Percentiles rank a stretch among this genome's conserved stretches.
These are phyloP conservation scores for Chaetomium cochliodes DNA, from an alignment of 495 filamentous ascomycete species.

Conservation along the genomic window DNA sequence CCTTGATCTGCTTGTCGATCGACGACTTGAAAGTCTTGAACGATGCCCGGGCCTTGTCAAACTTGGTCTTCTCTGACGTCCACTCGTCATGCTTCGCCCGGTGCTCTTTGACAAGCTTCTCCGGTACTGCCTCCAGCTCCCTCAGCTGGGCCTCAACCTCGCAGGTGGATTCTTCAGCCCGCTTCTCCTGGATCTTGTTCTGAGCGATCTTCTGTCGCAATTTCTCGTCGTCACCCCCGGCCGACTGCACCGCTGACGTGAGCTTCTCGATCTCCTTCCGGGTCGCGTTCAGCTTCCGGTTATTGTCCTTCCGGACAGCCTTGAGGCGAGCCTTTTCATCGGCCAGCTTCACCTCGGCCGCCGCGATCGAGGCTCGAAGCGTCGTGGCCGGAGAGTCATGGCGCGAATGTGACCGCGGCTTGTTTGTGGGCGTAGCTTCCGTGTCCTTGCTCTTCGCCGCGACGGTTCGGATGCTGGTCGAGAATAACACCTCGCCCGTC, in stretches of 20 bases:
- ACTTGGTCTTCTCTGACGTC: constrained; percentile 61
- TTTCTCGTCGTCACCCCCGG: constrained; percentile 78
- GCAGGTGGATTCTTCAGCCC: constrained; percentile 69
- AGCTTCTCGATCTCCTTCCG: constrained; percentile 80
- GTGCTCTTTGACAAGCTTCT: constrained; percentile 62
- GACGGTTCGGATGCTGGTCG: constrained; percentile 76
- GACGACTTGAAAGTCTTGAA: constrained; percentile 61
- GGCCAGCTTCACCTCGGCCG: constrained; percentile 72
- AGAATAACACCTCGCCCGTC: constrained; percentile 71
- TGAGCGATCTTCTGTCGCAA: constrained; percentile 75
- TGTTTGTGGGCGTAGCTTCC: constrained; percentile 42
- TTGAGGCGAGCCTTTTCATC: constrained; percentile 76
- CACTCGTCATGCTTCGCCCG: constrained; percentile 59
- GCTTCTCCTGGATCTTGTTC: constrained; percentile 74
- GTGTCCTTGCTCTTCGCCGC: constrained; percentile 65
- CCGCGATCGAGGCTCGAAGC: constrained; percentile 78
- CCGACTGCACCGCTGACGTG: constrained; percentile 61
- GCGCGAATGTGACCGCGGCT: constrained; percentile 60
- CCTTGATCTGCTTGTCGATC: constrained; percentile 61
- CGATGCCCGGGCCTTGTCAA: constrained; percentile 58
- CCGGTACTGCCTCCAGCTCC: constrained; percentile 63
- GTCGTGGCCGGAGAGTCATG: constrained; percentile 88
- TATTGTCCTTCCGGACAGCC: constrained; percentile 75
- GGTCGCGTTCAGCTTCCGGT: constrained; percentile 62
- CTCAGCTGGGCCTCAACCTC: constrained; percentile 64